phyloP scores from a whole-genome alignment of 495 filamentous ascomycete species.

The Hypoxylon crocopeplum region DNA sequence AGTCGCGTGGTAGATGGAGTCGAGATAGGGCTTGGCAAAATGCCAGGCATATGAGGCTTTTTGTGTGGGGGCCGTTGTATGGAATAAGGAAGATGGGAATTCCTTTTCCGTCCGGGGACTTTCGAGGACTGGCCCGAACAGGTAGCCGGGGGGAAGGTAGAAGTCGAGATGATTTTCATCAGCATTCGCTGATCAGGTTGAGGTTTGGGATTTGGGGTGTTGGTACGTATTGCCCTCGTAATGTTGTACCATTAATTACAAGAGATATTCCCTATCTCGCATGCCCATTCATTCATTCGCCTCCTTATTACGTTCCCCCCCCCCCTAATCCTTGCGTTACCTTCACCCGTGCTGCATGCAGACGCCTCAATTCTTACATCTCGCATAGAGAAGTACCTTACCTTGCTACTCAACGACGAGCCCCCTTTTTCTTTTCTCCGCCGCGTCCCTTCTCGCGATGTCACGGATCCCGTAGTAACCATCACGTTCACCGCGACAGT shows the following conservation, averaged over 20 bases:
- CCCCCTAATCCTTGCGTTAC: constrained; percentile 10
- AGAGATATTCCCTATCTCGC: constrained; percentile 16
- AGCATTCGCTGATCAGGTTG: constrained; percentile 31
- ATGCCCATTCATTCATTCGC: neutral
- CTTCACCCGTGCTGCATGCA: neutral
- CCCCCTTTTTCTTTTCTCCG: neutral
- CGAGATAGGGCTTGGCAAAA: constrained; percentile 30
- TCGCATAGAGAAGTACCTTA: constrained; percentile 55
- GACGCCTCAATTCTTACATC: constrained; percentile 4
- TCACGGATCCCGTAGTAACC: too few relatives aligned
- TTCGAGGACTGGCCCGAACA: constrained; percentile 32
- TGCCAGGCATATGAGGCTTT: constrained; percentile 30
- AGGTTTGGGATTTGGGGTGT: constrained; percentile 15
- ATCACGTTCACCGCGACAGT: too few relatives aligned
- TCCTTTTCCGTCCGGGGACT: constrained; percentile 35
- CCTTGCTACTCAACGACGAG: constrained; percentile 46
- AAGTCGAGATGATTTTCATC: constrained; percentile 32
- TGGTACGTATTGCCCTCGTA: neutral
- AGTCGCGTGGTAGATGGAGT: constrained; percentile 38
- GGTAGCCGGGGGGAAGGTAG: constrained; percentile 10
- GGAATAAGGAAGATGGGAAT: constrained; percentile 33
- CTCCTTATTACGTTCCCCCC: constrained; percentile 25
- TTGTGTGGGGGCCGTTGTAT: constrained; percentile 22
- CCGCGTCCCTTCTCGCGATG: too few relatives aligned
- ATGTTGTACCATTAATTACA: constrained; percentile 18